phyloP scores from a whole-genome alignment of 768 basidiomycete genomes.

The Mycena polygramma region DNA sequence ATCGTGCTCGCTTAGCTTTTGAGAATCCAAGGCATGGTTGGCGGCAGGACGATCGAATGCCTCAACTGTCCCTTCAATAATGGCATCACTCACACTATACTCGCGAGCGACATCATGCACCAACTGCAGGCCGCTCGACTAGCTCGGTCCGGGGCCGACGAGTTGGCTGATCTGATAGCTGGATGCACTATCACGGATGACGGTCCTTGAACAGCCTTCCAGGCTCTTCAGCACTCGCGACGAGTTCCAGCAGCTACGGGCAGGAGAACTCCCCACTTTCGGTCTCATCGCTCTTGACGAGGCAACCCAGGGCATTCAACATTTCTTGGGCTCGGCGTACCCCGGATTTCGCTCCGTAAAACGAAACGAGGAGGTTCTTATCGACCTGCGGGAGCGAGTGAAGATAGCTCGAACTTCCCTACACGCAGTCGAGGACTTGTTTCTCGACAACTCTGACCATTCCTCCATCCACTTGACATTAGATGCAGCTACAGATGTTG shows the following conservation, averaged over 20 bases:
- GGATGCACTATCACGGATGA: constrained; percentile 14
- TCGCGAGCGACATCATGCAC: too few species aligned
- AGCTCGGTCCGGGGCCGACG: too few species aligned
- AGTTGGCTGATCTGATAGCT: background rate
- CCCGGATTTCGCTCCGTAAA: too few species aligned
- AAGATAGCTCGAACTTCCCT: constrained; percentile 14
- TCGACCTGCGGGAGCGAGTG: too few species aligned
- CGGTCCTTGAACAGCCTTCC: constrained; percentile 30
- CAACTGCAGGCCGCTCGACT: too few species aligned
- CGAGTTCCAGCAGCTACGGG: constrained; percentile 22
- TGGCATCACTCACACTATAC: too few species aligned
- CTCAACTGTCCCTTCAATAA: constrained; percentile 21
- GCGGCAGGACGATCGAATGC: constrained; percentile 12
- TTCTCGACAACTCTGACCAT: constrained; percentile 25
- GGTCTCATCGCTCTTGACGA: constrained; percentile 26
- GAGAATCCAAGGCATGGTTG: too few species aligned
- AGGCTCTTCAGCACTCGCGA: constrained; percentile 29
- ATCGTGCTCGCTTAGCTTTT: too few species aligned
- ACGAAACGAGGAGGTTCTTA: too few species aligned
- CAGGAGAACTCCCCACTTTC: constrained; percentile 13
- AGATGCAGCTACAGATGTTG: constrained; percentile 26
- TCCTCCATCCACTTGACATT: constrained; percentile 17
- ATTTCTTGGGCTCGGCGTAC: constrained; percentile 9
- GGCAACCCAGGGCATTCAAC: constrained; percentile 18
- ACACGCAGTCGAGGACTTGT: constrained; percentile 14